These are phyloP conservation scores for Fusarium subtropicale DNA, from an alignment of 2,329 filamentous ascomycete genomes.

Conservation along the genomic window DNA sequence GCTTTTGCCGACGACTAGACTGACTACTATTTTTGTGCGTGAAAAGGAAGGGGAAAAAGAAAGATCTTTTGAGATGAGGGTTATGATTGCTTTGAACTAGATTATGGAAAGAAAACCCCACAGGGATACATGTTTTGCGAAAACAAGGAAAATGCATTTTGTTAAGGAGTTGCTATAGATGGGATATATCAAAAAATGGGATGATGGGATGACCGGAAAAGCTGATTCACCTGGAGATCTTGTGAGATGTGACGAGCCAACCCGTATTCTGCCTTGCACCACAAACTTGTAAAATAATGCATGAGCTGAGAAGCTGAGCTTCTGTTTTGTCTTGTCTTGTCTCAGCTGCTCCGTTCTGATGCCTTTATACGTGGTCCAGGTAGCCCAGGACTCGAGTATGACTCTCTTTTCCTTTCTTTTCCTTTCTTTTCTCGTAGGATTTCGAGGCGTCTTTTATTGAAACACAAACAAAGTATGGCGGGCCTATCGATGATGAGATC, in stretches of 20 bases:
- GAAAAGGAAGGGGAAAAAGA: not conserved
- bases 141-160: constrained; percentile 35
- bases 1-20: constrained; percentile 57
- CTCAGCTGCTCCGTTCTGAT: constrained; percentile 1
- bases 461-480: not conserved
- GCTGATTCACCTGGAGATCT: not conserved
- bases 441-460: constrained; percentile 2
- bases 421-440: not conserved
- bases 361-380: not conserved
- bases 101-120: constrained; percentile 25
- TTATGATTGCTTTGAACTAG: constrained; percentile 31
- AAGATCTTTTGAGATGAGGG: not conserved
- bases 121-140: constrained; percentile 8
- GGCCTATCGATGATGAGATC: not conserved
- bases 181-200: constrained; percentile 35
- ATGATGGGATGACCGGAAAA: constrained; percentile 10
- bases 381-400: not conserved
- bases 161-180: constrained; percentile 38
- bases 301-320: not conserved
- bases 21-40: constrained; percentile 29
- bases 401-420: not conserved
- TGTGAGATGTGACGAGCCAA: constrained; percentile 5
- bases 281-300: not conserved
- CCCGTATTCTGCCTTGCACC: not conserved
- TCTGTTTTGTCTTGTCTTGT: not conserved